A percentile compares a stretch with the other conserved stretches of the same genome.
Evolutionary conservation across 345 rosid genomes (phyloP).

Genomic region (Eutrema yunnanense): DNA sequence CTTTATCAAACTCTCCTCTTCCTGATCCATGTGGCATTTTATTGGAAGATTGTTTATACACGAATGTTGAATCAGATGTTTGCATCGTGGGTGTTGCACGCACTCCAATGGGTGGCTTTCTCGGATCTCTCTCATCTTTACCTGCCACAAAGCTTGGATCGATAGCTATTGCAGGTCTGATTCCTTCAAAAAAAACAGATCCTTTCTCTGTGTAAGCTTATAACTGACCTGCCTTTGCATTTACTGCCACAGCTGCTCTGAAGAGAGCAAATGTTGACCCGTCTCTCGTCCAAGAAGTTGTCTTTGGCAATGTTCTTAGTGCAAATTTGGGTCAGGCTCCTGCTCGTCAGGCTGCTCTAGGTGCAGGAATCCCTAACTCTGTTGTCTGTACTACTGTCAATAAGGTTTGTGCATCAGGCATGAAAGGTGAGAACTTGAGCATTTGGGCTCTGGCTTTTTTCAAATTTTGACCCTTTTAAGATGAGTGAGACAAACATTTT

Average conservation of each 20-base stretch:
- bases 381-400: slow-evolving; percentile 86
- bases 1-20: slow-evolving; percentile 1
- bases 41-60: not conserved
- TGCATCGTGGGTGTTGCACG: slow-evolving; percentile 98
- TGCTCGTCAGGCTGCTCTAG: slow-evolving; percentile 96
- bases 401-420: slow-evolving; percentile 99
- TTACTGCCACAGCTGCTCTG: slow-evolving; percentile 63
- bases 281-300: slow-evolving; percentile 82
- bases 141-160: slow-evolving; percentile 97
- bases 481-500: not conserved
- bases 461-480: not conserved
- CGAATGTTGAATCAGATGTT: slow-evolving; percentile 52
- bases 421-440: slow-evolving; percentile 62
- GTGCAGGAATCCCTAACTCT: slow-evolving; percentile 87
- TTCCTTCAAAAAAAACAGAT: not conserved
- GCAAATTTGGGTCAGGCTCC: slow-evolving; percentile 99
- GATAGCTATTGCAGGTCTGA: slow-evolving; percentile 65
- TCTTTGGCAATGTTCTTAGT: slow-evolving; percentile 90
- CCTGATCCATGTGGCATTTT: not conserved
- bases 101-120: slow-evolving; percentile 95
- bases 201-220: not conserved
- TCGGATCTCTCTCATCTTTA: slow-evolving; percentile 75
- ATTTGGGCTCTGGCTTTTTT: not conserved
- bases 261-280: slow-evolving; percentile 87
- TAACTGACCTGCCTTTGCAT: slow-evolving; percentile 1